Base-by-base conservation (phyloP, 1,284 basidiomycete genomes). In the Malassezia obtusa region DNA sequence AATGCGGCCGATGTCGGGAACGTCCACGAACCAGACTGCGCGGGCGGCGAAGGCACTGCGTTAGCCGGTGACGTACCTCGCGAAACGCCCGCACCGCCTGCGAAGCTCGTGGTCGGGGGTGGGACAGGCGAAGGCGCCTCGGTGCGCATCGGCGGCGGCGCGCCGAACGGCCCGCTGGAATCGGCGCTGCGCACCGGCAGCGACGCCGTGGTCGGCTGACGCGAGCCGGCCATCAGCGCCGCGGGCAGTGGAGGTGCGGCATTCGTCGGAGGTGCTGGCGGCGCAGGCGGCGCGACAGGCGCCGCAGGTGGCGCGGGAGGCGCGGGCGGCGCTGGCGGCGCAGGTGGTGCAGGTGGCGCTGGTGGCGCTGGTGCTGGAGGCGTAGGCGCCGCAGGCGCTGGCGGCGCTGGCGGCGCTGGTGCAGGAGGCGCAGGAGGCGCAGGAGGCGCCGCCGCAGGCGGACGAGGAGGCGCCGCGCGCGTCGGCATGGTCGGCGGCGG, bases 391-490 rank as follows among this genome's bases (percentile, higher is more conserved):
- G 31, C 2, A 4, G 45, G 19, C 12, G 46, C n/a, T 1, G 39
- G n/a, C 9, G 52, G 39, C 33, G 9, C 21, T 19, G 53, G 30
- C 19, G 32, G 10, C 17, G 48, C 10, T 17, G 35, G 21, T 3
- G 32, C 17, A 7, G 32, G 11, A 15, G 39, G 30, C 12, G 50
- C 12, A 11, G 36, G 31, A 22, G 40, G 21, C 24, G 52, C 30
- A 11, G 38, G 15, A 22, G 30, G 24, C 7, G 40, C 26, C 4
- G 11, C 26, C n/a, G 45, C 26, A 0, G 57, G 52, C 12, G 55
- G 48, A 1, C 45, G 45, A 2, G 57, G 57, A 4, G 57, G 57
- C 21, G 57, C 57, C 17, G 49, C 41, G 2, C 53, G 57, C 31
- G 48, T 44, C 8, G 52, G 52, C 15, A 54, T 46, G 2, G 57